Conservation (phyloP, 352 stramenopile genomes). For the Pythium plurisporium region DNA sequence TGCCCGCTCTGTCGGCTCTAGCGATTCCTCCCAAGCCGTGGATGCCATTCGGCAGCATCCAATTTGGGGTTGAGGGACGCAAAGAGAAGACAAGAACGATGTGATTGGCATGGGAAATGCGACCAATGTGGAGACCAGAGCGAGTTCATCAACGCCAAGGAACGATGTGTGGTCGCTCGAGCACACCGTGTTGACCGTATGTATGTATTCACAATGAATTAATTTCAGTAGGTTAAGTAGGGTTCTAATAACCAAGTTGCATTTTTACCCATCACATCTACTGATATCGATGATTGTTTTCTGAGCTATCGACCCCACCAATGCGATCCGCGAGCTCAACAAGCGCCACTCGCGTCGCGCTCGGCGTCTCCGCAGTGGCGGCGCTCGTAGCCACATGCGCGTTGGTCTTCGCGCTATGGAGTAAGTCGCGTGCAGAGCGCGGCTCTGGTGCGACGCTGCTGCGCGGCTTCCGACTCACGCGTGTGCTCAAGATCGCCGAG, state of each 20-base stretch:
- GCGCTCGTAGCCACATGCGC: slow-evolving; percentile 14
- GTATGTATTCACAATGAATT: slow-evolving; percentile 11
- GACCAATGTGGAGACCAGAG: too few relatives aligned
- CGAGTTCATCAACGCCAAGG: too few relatives aligned
- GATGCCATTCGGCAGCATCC: slow-evolving; percentile 7
- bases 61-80: background rate
- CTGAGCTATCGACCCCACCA: background rate
- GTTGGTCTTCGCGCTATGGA: slow-evolving; percentile 33
- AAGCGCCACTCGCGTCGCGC: slow-evolving; percentile 23
- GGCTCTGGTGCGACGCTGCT: slow-evolving; percentile 38
- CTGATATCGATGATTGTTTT: background rate
- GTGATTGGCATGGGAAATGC: background rate
- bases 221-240: slow-evolving; percentile 16
- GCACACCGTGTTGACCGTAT: background rate
- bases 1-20: background rate
- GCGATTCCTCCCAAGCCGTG: background rate
- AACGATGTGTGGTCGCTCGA: too few relatives aligned
- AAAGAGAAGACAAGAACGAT: background rate
- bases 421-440: slow-evolving; percentile 21
- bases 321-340: background rate
- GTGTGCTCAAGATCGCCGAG: slow-evolving; percentile 63
- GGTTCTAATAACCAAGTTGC: slow-evolving; percentile 10
- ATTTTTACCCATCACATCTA: background rate
- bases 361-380: slow-evolving; percentile 19
- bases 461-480: slow-evolving; percentile 51